Conservation (phyloP, 805 yeast genomes). For the Hanseniaspora meyeri region DNA sequence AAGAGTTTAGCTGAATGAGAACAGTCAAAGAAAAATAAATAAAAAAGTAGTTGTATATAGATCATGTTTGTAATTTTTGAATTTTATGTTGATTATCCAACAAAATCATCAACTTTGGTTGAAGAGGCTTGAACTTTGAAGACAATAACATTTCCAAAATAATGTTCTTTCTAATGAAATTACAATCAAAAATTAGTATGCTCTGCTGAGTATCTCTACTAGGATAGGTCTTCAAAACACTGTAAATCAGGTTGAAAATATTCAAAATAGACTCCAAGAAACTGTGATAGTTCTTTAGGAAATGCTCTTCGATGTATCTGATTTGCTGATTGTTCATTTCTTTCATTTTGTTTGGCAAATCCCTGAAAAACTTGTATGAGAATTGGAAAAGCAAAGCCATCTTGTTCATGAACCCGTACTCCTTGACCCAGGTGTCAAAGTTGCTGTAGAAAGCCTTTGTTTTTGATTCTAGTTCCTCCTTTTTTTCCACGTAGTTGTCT, state of each 20-base stretch:
- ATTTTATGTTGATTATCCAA: slow-evolving; percentile 2
- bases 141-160: slow-evolving; percentile 2
- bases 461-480: neutral
- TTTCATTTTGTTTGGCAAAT: neutral
- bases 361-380: neutral
- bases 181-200: neutral
- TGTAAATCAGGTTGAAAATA: neutral
- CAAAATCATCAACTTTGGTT: neutral
- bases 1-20: neutral
- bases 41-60: neutral
- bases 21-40: neutral
- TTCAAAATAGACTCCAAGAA: neutral
- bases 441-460: neutral
- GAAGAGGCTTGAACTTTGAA: neutral
- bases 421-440: neutral
- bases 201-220: neutral
- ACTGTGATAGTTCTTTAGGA: neutral
- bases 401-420: slow-evolving; percentile 7
- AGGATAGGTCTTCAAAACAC: neutral
- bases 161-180: slow-evolving; percentile 1
- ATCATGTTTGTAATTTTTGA: neutral
- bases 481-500: neutral
- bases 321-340: neutral
- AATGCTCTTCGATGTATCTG: neutral
- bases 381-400: slow-evolving; percentile 3